Base-by-base conservation (phyloP, 208 protist species). In the Wallacemonas sp. region DNA sequence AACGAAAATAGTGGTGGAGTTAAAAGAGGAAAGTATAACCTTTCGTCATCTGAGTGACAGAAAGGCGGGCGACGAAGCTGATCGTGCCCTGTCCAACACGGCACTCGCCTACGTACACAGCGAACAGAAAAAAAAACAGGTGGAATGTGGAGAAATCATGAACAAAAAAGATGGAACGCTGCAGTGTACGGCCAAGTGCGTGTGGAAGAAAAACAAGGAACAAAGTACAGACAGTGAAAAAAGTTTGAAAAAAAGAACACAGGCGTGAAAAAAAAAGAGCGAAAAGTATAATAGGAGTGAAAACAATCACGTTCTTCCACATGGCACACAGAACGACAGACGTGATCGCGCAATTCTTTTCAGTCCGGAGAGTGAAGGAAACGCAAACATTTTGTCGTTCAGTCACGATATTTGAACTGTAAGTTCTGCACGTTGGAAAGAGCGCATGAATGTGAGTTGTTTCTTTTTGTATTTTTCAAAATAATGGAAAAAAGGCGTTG, bases 221-320 rank as follows among this genome's bases (percentile, higher is more conserved):
- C n/a, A n/a, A n/a, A n/a, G n/a, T n/a, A n/a, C n/a, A n/a, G n/a
- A 6, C 36, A 41, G 36, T 14, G 14, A 41, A 41, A 41, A 41
- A 41, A 41, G 61, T 48, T 48, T 29, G 46, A 17, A 72, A 72
- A 61, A 58, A 9, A 65, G 57, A 36, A 63, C 2, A 62, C 39
- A 17, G n/a, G 3, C 38, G 29, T 6, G 36, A 14, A 41, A 41
- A 41, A 41, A 41, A 41, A 41, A 14, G 14, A 41, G 14, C 36
- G 14, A 14, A 41, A 14, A 41, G 14, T 17, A 41, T 41, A 41
- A 41, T 41, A 41, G 36, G 36, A 41, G 36, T 41, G 6, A 41
- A 41, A 41, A 41, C 6, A 41, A 41, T 17, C 6, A 41, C 6
- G 36, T 41, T 6, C 6, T 41, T 41, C 36, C 6, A 41, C 14